Base-by-base conservation (phyloP, 2,329 filamentous ascomycete genomes). In the Paraphoma chrysanthemicola region DNA sequence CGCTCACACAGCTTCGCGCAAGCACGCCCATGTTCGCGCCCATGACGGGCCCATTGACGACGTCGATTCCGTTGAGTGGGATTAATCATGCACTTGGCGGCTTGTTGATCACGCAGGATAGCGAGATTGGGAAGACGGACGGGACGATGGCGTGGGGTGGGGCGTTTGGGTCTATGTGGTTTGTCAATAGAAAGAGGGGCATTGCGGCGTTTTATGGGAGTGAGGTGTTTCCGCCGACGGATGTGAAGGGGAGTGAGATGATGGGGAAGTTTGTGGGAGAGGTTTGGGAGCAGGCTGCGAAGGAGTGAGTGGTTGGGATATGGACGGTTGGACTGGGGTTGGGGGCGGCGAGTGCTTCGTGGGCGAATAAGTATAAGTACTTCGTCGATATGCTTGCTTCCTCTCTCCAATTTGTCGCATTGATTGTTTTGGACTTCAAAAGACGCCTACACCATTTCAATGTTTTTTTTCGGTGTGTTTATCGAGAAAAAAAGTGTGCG, bases 71-170 rank as follows among this genome's bases (percentile, higher is more conserved):
- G 1, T 12, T 9, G 6, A 29, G 10, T 5, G 29, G 41, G 10
- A 36, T 66, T n/a, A 63, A 67, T 43, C 53, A 64, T 43, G 52
- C 42, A 8, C 51, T 66, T 1, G 64, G 58, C 5, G 57, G 65
- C 2, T n/a, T 63, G 30, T 14, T 64, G 11, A 17, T 66, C 39
- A 56, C 53, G n/a, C 33, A 51, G 47, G 57, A 64, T 44, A 56
- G 49, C 38, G 30, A 33, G 30, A 18, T 6, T 36, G 60, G 62
- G 5, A 53, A 54, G 48, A 54, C 53, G 41, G 53, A 14, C 14
- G 59, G 57, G 5, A 66, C 63, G 8, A 53, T 66, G 57, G 46
- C 48, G 6, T 68, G 63, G 61, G 61, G 55, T 14, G 65, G 65
- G 1, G 57, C 58, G 6, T 62, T 55, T 12, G 61, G 59, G 48